Percentiles rank a stretch among this genome's conserved stretches.
Conservation (phyloP, 768 basidiomycete species). For the Lactarius deliciosus region DNA sequence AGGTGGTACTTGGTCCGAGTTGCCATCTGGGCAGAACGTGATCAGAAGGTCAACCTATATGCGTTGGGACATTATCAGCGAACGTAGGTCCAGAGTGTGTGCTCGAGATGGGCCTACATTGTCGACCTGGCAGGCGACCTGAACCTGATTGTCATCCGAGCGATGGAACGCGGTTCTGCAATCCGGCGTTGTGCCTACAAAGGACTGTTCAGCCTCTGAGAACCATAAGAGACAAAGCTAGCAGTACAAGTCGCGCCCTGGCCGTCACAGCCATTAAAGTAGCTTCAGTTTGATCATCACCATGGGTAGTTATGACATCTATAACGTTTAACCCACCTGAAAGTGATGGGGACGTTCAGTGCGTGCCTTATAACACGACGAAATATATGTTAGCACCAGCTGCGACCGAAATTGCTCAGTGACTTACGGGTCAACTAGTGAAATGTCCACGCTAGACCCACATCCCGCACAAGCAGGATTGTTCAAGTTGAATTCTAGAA, state of each 20-base stretch:
- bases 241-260: conserved; percentile 45
- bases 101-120: conserved; percentile 40
- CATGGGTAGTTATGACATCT: neutral
- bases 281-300: conserved; percentile 35
- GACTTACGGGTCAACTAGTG: conserved; percentile 47
- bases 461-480: conserved; percentile 45
- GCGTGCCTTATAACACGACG: conserved; percentile 36
- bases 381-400: neutral
- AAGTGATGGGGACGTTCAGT: conserved; percentile 41
- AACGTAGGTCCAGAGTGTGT: neutral
- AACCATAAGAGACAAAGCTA: conserved; percentile 34
- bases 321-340: conserved; percentile 37
- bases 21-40: conserved; percentile 14
- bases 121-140: conserved; percentile 45
- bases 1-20: neutral
- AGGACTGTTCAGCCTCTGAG: neutral
- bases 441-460: conserved; percentile 49
- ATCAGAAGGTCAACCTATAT: conserved; percentile 9
- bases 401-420: neutral
- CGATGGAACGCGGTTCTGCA: conserved; percentile 42
- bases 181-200: conserved; percentile 8
- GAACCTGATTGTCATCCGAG: conserved; percentile 48
- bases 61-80: neutral
- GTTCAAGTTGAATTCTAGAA: conserved; percentile 48
- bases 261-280: conserved; percentile 46